A percentile compares a stretch with the other conserved stretches of the same genome.
These are phyloP conservation scores for Ogataea nitratoaversa DNA, from an alignment of 805 yeast genomes.

Conservation along the genomic window DNA sequence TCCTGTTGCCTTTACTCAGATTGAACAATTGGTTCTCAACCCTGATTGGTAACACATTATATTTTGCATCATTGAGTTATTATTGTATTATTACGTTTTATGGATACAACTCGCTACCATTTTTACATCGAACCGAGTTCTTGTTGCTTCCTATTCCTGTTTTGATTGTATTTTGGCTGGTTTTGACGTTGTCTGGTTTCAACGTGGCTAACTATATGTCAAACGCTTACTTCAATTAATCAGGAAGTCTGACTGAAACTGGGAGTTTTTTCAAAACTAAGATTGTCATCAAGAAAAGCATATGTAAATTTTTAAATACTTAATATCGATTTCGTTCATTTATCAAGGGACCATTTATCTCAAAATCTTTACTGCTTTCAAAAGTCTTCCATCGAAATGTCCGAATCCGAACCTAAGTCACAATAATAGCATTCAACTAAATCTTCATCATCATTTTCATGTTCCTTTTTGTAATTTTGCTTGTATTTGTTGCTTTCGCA, in stretches of 20 bases:
- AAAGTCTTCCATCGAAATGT: too few relatives aligned
- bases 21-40: conserved; percentile 63
- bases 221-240: conserved; percentile 27
- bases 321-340: too few relatives aligned
- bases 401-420: neutral
- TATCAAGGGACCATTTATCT: too few relatives aligned
- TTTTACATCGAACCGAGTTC: conserved; percentile 57
- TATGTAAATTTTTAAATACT: too few relatives aligned
- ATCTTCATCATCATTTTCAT: neutral
- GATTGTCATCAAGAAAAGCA: too few relatives aligned
- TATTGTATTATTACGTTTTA: conserved; percentile 79
- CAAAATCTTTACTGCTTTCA: too few relatives aligned
- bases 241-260: too few relatives aligned
- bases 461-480: too few relatives aligned
- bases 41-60: conserved; percentile 73
- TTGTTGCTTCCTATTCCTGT: conserved; percentile 62
- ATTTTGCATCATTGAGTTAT: conserved; percentile 67
- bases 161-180: conserved; percentile 52
- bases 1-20: conserved; percentile 67
- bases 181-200: conserved; percentile 58
- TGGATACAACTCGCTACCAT: conserved; percentile 80
- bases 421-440: neutral
- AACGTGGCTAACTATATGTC: conserved; percentile 71
- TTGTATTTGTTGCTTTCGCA: too few relatives aligned
- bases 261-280: too few relatives aligned